Evolutionary conservation across 1,284 basidiomycete species (phyloP).

Genomic region (Moesziomyces parantarcticus): DNA sequence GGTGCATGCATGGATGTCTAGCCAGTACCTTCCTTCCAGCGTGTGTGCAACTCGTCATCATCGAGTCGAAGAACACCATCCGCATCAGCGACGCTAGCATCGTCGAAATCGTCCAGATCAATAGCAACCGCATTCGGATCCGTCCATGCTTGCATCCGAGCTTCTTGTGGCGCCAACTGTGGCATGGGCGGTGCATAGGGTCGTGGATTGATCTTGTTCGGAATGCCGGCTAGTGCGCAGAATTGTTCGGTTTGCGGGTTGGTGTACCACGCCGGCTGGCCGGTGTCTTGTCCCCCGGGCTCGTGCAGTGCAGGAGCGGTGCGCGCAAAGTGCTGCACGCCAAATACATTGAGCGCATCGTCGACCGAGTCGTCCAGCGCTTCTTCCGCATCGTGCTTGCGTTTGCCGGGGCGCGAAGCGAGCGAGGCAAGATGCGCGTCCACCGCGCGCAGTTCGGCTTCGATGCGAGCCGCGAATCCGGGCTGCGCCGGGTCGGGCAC

Average conservation of each 20-base stretch:
- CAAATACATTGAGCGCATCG: conserved; percentile 25
- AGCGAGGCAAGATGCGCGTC: conserved; percentile 76
- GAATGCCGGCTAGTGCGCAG: conserved; percentile 80
- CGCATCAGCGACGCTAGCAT: background rate
- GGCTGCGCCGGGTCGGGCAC: conserved; percentile 76
- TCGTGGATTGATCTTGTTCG: conserved; percentile 71
- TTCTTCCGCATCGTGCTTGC: conserved; percentile 69
- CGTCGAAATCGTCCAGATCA: conserved; percentile 35
- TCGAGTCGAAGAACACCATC: conserved; percentile 18
- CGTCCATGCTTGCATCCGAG: background rate
- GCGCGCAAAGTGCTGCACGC: conserved; percentile 50
- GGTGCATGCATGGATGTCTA: background rate
- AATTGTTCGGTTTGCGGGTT: conserved; percentile 93
- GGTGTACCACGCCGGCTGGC: conserved; percentile 76
- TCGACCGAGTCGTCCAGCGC: conserved; percentile 61
- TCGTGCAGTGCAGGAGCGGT: conserved; percentile 69
- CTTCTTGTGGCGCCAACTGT: too few species aligned
- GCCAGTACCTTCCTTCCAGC: conserved; percentile 54
- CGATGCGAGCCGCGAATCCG: conserved; percentile 35
- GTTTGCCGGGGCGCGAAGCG: conserved; percentile 53
- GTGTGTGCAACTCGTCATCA: conserved; percentile 36
- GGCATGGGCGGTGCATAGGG: conserved; percentile 6
- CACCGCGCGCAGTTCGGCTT: conserved; percentile 72
- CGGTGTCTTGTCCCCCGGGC: conserved; percentile 66
- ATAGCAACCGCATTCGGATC: conserved; percentile 44